These are phyloP conservation scores for Trypanosoma boissoni DNA, from an alignment of 208 protist genomes.

Conservation along the genomic window DNA sequence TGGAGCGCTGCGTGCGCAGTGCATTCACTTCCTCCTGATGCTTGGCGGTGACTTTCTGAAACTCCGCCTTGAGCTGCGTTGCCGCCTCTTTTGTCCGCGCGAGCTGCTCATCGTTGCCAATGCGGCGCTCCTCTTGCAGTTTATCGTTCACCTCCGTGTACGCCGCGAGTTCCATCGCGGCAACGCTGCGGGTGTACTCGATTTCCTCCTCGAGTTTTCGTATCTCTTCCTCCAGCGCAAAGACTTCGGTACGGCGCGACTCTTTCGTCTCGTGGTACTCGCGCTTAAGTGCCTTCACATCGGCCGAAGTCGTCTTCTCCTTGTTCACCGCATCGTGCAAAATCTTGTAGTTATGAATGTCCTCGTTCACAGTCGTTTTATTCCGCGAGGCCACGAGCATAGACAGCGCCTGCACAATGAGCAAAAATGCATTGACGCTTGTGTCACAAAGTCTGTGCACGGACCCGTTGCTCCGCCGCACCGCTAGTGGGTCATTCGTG, in stretches of 20 bases:
- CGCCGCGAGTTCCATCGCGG: constrained; percentile 69
- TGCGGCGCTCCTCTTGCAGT: constrained; percentile 43
- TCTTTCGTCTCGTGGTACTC: constrained; percentile 77
- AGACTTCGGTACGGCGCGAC: constrained; percentile 62
- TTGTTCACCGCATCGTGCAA: constrained; percentile 88
- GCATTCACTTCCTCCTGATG: constrained; percentile 54
- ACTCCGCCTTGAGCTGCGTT: constrained; percentile 32
- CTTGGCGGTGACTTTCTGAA: constrained; percentile 33
- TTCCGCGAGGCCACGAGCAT: constrained; percentile 63
- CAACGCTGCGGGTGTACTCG: constrained; percentile 57
- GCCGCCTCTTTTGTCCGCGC: constrained; percentile 42
- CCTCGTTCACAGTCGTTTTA: constrained; percentile 84
- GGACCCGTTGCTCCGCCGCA: too few relatives aligned
- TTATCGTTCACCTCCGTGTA: constrained; percentile 57
- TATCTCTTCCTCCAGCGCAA: constrained; percentile 58
- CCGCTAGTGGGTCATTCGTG: too few relatives aligned
- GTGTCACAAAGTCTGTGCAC: constrained; percentile 31
- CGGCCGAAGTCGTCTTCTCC: constrained; percentile 81
- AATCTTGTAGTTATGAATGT: constrained; percentile 82
- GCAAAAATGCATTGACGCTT: constrained; percentile 35
- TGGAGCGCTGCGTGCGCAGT: constrained; percentile 65
- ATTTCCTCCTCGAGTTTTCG: constrained; percentile 69
- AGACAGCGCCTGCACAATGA: constrained; percentile 42
- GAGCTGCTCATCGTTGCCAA: constrained; percentile 46
- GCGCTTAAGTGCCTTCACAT: constrained; percentile 88